These are phyloP conservation scores for Magnaporthiopsis rhizophila DNA, from an alignment of 2,329 filamentous ascomycete genomes.

Conservation along the genomic window DNA sequence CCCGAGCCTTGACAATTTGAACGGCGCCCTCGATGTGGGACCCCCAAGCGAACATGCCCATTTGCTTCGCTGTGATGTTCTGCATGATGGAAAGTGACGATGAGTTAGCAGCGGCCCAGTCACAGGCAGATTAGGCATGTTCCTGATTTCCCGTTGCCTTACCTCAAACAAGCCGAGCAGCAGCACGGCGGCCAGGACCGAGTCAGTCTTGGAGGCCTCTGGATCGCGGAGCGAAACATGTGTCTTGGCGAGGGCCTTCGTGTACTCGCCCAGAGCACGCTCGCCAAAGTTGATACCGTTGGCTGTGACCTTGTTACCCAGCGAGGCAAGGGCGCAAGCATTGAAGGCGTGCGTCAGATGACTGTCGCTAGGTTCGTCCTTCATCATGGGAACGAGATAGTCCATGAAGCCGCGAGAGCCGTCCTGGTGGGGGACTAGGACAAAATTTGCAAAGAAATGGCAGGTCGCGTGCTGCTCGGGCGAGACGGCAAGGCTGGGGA, in stretches of 20 bases:
- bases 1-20: conserved; percentile 49
- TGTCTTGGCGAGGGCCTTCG: conserved; percentile 43
- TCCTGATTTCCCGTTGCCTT: conserved; percentile 9
- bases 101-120: background rate
- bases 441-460: conserved; percentile 54
- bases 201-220: conserved; percentile 41
- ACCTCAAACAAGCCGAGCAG: conserved; percentile 54
- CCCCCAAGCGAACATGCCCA: conserved; percentile 51
- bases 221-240: conserved; percentile 46
- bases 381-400: conserved; percentile 48
- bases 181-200: conserved; percentile 51
- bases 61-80: conserved; percentile 46
- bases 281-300: conserved; percentile 25
- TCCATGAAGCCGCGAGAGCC: conserved; percentile 49
- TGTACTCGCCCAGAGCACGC: conserved; percentile 43
- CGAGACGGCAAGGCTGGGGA: conserved; percentile 34
- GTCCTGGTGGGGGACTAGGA: conserved; percentile 44
- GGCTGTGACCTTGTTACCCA: conserved; percentile 41
- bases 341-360: conserved; percentile 50
- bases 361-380: conserved; percentile 31
- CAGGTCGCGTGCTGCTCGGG: conserved; percentile 48
- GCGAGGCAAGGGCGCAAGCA: conserved; percentile 49
- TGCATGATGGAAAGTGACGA: conserved; percentile 6
- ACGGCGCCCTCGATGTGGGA: conserved; percentile 59
- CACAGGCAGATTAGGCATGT: background rate